phyloP scores from a whole-genome alignment of 495 filamentous ascomycete species.

The Rostrohypoxylon terebratum region DNA sequence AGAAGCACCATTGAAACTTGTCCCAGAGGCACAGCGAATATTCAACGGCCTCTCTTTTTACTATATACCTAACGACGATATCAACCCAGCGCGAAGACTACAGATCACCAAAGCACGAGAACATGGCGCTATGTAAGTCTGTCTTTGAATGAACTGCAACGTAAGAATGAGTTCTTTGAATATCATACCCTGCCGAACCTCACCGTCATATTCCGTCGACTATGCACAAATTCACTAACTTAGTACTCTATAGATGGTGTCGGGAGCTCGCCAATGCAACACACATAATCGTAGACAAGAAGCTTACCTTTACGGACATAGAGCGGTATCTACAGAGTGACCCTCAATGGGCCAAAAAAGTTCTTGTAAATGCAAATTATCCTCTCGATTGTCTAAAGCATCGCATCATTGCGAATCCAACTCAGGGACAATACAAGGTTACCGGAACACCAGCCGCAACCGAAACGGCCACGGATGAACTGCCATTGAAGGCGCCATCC shows the following conservation, averaged over 20 bases:
- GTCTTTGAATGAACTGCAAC: background rate
- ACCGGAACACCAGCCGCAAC: conserved; percentile 46
- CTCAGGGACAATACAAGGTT: conserved; percentile 70
- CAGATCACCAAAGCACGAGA: conserved; percentile 81
- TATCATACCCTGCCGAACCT: background rate
- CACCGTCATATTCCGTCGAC: background rate
- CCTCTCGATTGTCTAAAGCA: conserved; percentile 81
- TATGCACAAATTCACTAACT: conserved; percentile 4
- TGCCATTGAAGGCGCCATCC: background rate
- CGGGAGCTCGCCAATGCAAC: conserved; percentile 59
- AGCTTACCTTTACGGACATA: conserved; percentile 73
- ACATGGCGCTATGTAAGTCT: conserved; percentile 70
- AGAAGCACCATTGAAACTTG: conserved; percentile 49
- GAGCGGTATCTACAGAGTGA: conserved; percentile 50
- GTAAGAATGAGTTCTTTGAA: background rate
- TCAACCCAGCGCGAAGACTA: conserved; percentile 70
- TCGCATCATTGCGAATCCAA: conserved; percentile 66
- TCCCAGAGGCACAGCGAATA: conserved; percentile 71
- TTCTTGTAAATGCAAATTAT: conserved; percentile 82
- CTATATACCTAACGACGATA: conserved; percentile 85
- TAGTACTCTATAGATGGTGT: conserved; percentile 48
- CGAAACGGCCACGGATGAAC: background rate
- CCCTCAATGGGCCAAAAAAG: conserved; percentile 26
- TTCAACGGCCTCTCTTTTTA: conserved; percentile 75
- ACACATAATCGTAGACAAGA: conserved; percentile 85